Base-by-base conservation (phyloP, 2,329 filamentous ascomycete species). In the Diaporthe destruens region DNA sequence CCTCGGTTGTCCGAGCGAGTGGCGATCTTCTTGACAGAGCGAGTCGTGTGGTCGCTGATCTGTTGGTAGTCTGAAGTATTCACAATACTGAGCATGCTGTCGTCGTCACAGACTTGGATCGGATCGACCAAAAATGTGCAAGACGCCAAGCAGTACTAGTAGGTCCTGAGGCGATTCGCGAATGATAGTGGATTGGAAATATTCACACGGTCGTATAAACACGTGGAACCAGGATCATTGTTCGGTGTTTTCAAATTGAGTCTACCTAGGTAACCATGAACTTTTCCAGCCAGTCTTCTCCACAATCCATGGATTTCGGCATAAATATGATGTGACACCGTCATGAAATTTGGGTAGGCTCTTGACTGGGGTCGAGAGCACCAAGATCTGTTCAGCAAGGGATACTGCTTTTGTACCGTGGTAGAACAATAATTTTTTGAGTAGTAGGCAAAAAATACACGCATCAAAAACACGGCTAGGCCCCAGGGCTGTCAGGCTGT, bases 21-120 rank as follows among this genome's bases (percentile, higher is more conserved):
- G 44, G 61, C 44, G 7, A 34, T 23, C 20, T 18, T 16, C 7
- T 39, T 29, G 14, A 36, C 7, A 25, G 32, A 65, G 18, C 44
- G 59, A 65, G 29, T 65, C 59, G 59, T 65, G 59, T 49, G 20
- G 6, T 25, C 14, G 61, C 36, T 53, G 61, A 66, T n/a, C 47
- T 53, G 5, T 29, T 29, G 5, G 29, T 29, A 25, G 51, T 16
- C n/a, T 53, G 20, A 14, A 39, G 32, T 39, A 25, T 34, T 39
- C n/a, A 34, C 25, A 39, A 25, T 32, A 49, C 29, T 23, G 44
- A 20, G 20, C 29, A 49, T 3, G 61, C 61, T 65, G 44, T 65
- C 4, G 32, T 36, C 44, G 14, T 36, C 44, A 14, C 44, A 65
- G n/a, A 23, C 20, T 25, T 25, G 18, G 25, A 51, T 14, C 39